Conservation (phyloP, 2,329 filamentous ascomycete genomes). For the Calonectria pteridis region DNA sequence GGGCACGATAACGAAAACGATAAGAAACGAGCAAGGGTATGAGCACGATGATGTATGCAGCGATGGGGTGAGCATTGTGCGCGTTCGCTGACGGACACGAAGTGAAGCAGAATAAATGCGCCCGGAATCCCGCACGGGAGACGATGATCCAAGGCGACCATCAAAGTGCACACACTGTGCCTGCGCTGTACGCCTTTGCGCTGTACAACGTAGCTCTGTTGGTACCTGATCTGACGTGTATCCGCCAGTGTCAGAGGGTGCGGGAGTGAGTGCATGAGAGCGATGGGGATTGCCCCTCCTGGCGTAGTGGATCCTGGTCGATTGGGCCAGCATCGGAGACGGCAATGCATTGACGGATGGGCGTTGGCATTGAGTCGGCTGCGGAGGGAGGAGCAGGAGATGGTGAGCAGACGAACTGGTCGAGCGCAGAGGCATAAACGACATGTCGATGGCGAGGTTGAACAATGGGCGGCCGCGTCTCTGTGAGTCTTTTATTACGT, state of each 20-base stretch:
- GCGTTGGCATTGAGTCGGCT: background rate
- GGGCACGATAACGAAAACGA: slow-evolving; percentile 19
- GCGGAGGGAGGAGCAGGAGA: background rate
- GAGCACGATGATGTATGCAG: slow-evolving; percentile 6
- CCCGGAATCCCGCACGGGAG: background rate
- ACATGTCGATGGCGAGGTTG: background rate
- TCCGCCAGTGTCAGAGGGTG: slow-evolving; percentile 14
- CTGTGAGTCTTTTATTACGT: background rate
- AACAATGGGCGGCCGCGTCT: background rate
- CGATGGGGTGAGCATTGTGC: background rate
- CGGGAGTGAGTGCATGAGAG: slow-evolving; percentile 21
- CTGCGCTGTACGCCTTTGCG: background rate
- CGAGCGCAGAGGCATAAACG: background rate
- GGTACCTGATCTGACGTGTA: slow-evolving; percentile 37
- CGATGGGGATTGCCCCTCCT: slow-evolving; percentile 21
- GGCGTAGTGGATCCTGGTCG: slow-evolving; percentile 11
- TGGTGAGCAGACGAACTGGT: background rate
- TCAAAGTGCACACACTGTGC: background rate
- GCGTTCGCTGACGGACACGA: background rate
- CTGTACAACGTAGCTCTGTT: slow-evolving; percentile 4
- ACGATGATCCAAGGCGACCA: background rate
- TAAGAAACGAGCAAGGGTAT: background rate
- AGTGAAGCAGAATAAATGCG: background rate
- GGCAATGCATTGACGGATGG: slow-evolving; percentile 3
- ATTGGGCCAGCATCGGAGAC: background rate